Evolutionary conservation across 495 filamentous ascomycete genomes (phyloP).

Genomic region (Polyplosphaeria fusca): DNA sequence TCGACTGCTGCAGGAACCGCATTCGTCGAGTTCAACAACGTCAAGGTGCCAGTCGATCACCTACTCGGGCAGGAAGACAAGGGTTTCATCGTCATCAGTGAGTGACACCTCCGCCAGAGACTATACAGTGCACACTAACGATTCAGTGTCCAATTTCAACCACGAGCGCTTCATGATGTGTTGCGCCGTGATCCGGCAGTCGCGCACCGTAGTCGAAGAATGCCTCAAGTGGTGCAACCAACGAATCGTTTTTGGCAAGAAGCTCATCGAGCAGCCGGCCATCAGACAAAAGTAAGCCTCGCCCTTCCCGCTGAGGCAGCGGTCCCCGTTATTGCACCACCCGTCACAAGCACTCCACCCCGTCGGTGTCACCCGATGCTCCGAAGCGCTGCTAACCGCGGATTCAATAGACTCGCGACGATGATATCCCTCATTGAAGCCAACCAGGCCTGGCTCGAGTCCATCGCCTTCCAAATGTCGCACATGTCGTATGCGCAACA

Average conservation of each 20-base stretch:
- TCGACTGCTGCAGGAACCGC: conserved; percentile 75
- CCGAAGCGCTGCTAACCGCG: not conserved
- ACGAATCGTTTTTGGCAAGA: conserved; percentile 80
- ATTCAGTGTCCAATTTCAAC: conserved; percentile 31
- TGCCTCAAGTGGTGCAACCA: conserved; percentile 89
- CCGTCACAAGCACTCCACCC: not conserved
- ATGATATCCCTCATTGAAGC: conserved; percentile 82
- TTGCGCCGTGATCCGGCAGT: conserved; percentile 61
- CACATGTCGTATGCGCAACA: conserved; percentile 79
- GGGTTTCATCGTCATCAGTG: conserved; percentile 77
- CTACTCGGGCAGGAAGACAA: conserved; percentile 81
- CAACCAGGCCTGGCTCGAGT: conserved; percentile 83
- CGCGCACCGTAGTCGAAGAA: conserved; percentile 72
- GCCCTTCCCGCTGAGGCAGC: not conserved
- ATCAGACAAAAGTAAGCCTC: conserved; percentile 68
- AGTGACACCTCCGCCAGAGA: no score
- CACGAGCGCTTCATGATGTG: conserved; percentile 45
- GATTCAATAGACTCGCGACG: conserved; percentile 58
- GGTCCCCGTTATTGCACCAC: not conserved
- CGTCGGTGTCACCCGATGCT: not conserved
- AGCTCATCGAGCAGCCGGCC: conserved; percentile 77
- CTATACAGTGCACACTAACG: no score
- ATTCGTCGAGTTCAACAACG: conserved; percentile 80
- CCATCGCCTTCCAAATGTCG: conserved; percentile 83
- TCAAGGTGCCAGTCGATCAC: conserved; percentile 77